phyloP scores from a whole-genome alignment of 2,329 filamentous ascomycete species.

The Albophoma yamanashiensis region DNA sequence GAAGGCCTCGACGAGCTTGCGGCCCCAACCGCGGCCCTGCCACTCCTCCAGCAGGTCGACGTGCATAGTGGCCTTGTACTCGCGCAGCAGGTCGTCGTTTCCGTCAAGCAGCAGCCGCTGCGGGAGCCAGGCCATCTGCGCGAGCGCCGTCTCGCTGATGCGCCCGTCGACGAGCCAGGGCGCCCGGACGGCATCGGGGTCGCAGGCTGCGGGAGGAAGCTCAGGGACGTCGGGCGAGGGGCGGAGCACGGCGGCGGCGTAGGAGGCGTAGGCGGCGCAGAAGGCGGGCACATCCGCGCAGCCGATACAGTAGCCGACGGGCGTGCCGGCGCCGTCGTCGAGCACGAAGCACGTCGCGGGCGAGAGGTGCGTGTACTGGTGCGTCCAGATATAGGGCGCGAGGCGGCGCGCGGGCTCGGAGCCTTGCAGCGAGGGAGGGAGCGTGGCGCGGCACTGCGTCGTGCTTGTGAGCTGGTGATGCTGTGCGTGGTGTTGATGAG shows the following conservation, averaged over 20 bases:
- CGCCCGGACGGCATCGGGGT: conserved; percentile 17
- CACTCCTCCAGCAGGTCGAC: conserved; percentile 32
- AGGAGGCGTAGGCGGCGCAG: conserved; percentile 24
- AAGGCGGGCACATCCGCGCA: conserved; percentile 31
- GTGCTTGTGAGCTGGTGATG: not conserved
- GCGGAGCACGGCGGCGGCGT: conserved; percentile 23
- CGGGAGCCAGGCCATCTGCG: conserved; percentile 30
- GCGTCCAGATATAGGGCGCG: conserved; percentile 40
- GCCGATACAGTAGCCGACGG: conserved; percentile 40
- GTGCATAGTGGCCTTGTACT: conserved; percentile 35
- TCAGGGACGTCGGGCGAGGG: conserved; percentile 10
- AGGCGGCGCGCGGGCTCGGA: conserved; percentile 23
- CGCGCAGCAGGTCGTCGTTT: conserved; percentile 20
- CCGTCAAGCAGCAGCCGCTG: conserved; percentile 26
- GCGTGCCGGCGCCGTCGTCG: conserved; percentile 31
- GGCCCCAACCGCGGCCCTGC: conserved; percentile 34
- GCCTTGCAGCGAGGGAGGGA: conserved; percentile 28
- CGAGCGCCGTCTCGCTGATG: conserved; percentile 19
- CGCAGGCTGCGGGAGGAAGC: conserved; percentile 10
- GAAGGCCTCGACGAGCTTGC: conserved; percentile 28
- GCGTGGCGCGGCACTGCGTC: conserved; percentile 34
- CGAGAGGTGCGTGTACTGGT: conserved; percentile 36
- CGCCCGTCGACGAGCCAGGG: conserved; percentile 16
- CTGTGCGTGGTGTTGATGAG: not conserved
- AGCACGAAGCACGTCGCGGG: conserved; percentile 35